Evolutionary conservation across 2,329 filamentous ascomycete genomes (phyloP), one percentile per base, ranked within the genome.

Genomic region (Diplodia mutila): DNA sequence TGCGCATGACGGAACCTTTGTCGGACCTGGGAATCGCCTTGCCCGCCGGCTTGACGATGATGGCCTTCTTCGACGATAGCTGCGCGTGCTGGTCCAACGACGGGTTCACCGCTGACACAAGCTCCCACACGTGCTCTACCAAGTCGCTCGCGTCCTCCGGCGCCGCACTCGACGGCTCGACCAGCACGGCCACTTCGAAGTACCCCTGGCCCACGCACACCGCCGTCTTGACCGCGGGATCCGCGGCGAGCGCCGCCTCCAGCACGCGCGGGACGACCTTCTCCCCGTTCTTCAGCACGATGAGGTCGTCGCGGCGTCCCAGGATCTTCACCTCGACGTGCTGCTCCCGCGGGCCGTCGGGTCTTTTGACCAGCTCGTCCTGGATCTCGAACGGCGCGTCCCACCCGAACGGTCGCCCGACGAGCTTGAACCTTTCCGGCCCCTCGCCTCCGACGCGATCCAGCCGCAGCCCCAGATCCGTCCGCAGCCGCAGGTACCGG

Each of bases 301-400:
- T 70, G 0, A 76, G 57, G 59, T 81, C 80, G 23, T 75, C 74
- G 37, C 73, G 73, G 7, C 80, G 71, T 0, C 79, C 79, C 8
- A 78, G 66, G 32, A 74, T 49, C 39, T 68, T 73, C 67, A 72
- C 74, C 37, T 74, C 76, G 46, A 65, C 70, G 14, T 34, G 65
- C 65, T 25, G 66, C 27, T 29, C 27, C n/a, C n/a, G n/a, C n/a
- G n/a, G n/a, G 42, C 63, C 59, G 3, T 32, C 14, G 2, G 75
- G 74, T n/a, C 74, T 76, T 7, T 69, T 69, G n/a, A 73, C 71
- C 1, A 80, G 68, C 51, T 75, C 67, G 63, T 80, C 78, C 34
- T 77, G 74, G 29, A 79, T 72, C 55, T 75, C 74, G 54, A 78
- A 77, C 2, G 70, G 67, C 7, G 72, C 68, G 0, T 67, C 61